Conservation (phyloP, 495 filamentous ascomycete species). For the Tirmania nivea region DNA sequence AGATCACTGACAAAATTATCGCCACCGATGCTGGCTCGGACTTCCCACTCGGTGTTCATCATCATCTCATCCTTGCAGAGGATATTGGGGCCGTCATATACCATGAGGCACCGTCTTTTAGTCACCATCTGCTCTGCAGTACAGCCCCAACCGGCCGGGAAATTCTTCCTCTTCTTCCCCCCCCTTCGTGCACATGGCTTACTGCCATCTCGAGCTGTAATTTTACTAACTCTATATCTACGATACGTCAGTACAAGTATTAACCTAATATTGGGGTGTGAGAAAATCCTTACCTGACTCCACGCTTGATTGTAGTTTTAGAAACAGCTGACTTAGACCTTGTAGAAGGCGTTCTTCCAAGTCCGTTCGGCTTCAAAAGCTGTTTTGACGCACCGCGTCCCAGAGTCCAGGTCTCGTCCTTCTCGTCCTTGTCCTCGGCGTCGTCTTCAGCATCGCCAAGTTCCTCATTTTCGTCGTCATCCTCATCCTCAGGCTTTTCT, state of each 20-base stretch:
- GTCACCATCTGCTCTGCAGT: constrained; percentile 79
- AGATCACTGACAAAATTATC: constrained; percentile 73
- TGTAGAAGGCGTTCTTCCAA: no score
- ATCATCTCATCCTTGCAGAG: constrained; percentile 99
- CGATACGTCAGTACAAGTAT: constrained; percentile 22
- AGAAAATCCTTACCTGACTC: constrained; percentile 33
- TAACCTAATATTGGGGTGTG: no score
- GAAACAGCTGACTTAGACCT: no score
- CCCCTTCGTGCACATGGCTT: constrained; percentile 36
- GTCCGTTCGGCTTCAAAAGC: no score
- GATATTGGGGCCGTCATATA: constrained; percentile 72
- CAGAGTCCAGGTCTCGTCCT: constrained; percentile 37
- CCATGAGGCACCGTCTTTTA: constrained; percentile 86
- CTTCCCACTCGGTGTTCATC: constrained; percentile 86
- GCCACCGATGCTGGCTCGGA: constrained; percentile 36
- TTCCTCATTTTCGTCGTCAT: constrained; percentile 28
- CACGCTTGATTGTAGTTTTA: constrained; percentile 22
- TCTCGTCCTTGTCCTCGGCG: constrained; percentile 37
- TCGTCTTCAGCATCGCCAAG: constrained; percentile 36
- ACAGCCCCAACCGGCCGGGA: constrained; percentile 82
- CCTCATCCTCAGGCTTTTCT: constrained; percentile 46
- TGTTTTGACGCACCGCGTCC: constrained; percentile 1
- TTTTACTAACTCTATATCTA: constrained; percentile 30
- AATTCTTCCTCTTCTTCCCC: constrained; percentile 75
- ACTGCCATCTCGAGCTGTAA: constrained; percentile 15